These are phyloP conservation scores for Backusella macrospora DNA, from an alignment of 192 early-diverging fungal genomes.

Conservation along the genomic window DNA sequence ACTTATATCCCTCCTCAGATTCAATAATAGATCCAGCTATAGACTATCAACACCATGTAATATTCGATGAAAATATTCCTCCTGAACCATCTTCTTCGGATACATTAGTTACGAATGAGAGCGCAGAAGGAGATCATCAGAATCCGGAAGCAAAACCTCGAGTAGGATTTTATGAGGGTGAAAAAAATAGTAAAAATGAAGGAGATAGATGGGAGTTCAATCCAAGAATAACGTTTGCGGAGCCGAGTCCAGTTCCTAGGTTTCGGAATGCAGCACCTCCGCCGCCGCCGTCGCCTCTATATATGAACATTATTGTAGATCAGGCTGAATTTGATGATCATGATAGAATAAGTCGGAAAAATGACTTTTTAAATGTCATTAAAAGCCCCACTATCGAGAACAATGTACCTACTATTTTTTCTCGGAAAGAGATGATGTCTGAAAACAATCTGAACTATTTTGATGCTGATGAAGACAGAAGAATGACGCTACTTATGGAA, in stretches of 20 bases:
- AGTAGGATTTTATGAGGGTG: background rate
- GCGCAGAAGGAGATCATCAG: background rate
- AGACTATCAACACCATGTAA: slow-evolving; percentile 16
- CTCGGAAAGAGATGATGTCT: background rate
- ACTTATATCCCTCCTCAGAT: background rate
- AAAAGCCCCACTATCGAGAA: background rate
- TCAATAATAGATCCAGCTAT: background rate
- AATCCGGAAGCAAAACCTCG: background rate
- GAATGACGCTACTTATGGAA: slow-evolving; percentile 6
- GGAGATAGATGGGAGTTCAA: slow-evolving; percentile 8
- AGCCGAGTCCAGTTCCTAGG: slow-evolving; percentile 37
- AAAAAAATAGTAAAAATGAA: slow-evolving; percentile 13
- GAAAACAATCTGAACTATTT: background rate
- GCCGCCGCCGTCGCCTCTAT: slow-evolving; percentile 30
- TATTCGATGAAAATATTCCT: slow-evolving; percentile 5
- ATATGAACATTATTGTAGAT: slow-evolving; percentile 20
- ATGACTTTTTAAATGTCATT: background rate
- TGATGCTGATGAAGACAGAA: background rate
- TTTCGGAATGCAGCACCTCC: slow-evolving; percentile 34
- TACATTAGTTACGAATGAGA: slow-evolving; percentile 17
- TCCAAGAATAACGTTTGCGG: slow-evolving; percentile 37
- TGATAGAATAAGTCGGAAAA: background rate
- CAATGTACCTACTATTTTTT: slow-evolving; percentile 14
- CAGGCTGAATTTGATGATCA: background rate
- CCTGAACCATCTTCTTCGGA: background rate